Evolutionary conservation across 2,329 filamentous ascomycete genomes (phyloP).

Genomic region (Verticillium zaregamsianum): DNA sequence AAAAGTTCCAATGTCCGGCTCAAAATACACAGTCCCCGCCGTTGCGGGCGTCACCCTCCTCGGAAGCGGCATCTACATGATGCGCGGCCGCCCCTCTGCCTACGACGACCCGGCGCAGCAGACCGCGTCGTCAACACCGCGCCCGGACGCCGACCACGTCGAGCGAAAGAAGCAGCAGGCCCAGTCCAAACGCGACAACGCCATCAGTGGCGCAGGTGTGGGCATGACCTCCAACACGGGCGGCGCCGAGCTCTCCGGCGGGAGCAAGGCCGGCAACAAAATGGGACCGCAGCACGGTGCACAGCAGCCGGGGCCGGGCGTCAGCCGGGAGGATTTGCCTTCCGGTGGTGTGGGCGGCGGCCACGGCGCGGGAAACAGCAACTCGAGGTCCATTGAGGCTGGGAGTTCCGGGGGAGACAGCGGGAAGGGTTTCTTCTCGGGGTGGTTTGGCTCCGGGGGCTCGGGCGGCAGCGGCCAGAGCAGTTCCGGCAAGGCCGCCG

Average conservation of each 20-base stretch:
- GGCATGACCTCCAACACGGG: slow-evolving; percentile 24
- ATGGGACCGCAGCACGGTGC: slow-evolving; percentile 14
- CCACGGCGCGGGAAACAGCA: slow-evolving; percentile 21
- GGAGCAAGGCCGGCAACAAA: slow-evolving; percentile 11
- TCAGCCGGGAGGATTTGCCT: slow-evolving; percentile 25
- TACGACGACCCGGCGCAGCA: slow-evolving; percentile 8
- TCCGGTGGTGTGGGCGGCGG: slow-evolving; percentile 28
- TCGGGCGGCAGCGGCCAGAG: neutral
- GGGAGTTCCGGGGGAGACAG: neutral
- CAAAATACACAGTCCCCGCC: slow-evolving; percentile 3
- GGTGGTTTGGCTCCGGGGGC: neutral
- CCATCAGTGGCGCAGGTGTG: slow-evolving; percentile 25
- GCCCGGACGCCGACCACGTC: slow-evolving; percentile 7
- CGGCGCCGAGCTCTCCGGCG: slow-evolving; percentile 21
- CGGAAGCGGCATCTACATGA: slow-evolving; percentile 10
- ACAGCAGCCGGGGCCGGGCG: slow-evolving; percentile 10
- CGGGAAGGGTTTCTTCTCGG: neutral
- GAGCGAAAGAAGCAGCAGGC: slow-evolving; percentile 10
- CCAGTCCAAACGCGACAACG: slow-evolving; percentile 23
- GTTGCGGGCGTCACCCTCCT: slow-evolving; percentile 7
- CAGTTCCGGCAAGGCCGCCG: neutral
- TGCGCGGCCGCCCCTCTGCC: slow-evolving; percentile 2
- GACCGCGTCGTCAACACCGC: neutral
- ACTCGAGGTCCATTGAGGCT: slow-evolving; percentile 8
- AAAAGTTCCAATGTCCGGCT: slow-evolving; percentile 2